Evolutionary conservation across 140 eudicot genomes (phyloP).

Genomic region (Stevia rebaudiana): DNA sequence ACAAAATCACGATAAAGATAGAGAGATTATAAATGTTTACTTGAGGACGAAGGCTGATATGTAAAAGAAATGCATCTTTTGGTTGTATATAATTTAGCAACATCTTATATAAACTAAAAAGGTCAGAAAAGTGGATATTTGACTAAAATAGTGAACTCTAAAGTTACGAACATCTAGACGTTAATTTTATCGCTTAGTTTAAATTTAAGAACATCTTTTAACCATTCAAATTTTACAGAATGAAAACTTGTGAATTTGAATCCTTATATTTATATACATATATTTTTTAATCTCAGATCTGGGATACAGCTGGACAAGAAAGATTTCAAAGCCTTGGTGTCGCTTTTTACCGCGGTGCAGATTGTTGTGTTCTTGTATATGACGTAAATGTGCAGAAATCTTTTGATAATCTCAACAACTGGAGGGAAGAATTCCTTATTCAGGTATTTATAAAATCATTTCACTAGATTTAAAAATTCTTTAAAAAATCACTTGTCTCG

Average conservation of each 20-base stretch:
- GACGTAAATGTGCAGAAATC: constrained; percentile 89
- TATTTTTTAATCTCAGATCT: constrained; percentile 76
- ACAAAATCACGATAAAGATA: no score
- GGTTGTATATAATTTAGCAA: no score
- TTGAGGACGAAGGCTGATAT: no score
- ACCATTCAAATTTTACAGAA: not conserved
- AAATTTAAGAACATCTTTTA: not conserved
- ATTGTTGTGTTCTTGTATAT: constrained; percentile 97
- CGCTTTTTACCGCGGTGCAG: constrained; percentile 98
- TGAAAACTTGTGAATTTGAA: not conserved
- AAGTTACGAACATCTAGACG: not conserved
- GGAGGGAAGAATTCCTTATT: constrained; percentile 97
- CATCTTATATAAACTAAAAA: no score
- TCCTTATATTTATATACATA: not conserved
- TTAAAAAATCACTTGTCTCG: not conserved
- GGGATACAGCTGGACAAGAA: constrained; percentile 99
- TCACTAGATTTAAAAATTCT: not conserved
- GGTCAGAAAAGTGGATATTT: not conserved
- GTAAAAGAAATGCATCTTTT: no score
- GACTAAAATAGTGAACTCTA: not conserved
- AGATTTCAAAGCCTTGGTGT: constrained; percentile 97
- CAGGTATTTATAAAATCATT: constrained; percentile 43
- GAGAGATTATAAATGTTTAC: no score
- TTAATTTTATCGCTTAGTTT: not conserved
- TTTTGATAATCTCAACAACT: constrained; percentile 78